phyloP scores from a whole-genome alignment of 768 basidiomycete species.

The Suillus weaverae region DNA sequence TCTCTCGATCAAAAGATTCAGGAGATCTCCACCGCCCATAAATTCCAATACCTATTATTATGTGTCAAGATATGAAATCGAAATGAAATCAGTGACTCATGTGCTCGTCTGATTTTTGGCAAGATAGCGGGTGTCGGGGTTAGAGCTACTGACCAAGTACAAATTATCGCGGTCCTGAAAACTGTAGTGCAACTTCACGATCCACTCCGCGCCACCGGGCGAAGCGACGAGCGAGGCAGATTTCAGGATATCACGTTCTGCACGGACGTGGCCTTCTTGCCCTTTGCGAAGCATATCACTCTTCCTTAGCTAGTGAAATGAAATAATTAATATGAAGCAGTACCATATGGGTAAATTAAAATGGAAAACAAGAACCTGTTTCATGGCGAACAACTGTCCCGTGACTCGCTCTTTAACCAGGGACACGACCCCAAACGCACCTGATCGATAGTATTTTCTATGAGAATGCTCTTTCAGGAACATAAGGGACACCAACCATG shows the following conservation, averaged over 20 bases:
- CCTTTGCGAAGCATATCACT: constrained; percentile 94
- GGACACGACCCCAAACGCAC: constrained; percentile 95
- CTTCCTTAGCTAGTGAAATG: constrained; percentile 65
- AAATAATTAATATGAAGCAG: constrained; percentile 22
- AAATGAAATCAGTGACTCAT: constrained; percentile 49
- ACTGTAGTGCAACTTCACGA: constrained; percentile 89
- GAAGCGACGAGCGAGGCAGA: constrained; percentile 81
- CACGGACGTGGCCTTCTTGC: constrained; percentile 96
- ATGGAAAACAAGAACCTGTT: constrained; percentile 62
- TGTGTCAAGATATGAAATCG: constrained; percentile 46
- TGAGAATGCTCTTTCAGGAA: constrained; percentile 25
- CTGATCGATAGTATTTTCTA: constrained; percentile 42
- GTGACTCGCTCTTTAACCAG: constrained; percentile 82
- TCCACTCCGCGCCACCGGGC: constrained; percentile 84
- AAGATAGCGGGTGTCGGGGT: constrained; percentile 26
- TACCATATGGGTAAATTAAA: constrained; percentile 25
- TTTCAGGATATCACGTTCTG: constrained; percentile 91
- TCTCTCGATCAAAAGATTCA: constrained; percentile 91
- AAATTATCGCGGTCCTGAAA: constrained; percentile 95
- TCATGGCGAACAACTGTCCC: constrained; percentile 91
- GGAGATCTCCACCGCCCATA: constrained; percentile 95
- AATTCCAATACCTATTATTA: constrained; percentile 78
- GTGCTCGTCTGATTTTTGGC: constrained; percentile 25
- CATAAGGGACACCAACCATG: constrained; percentile 59
- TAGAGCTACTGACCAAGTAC: constrained; percentile 73